phyloP scores from a whole-genome alignment of 345 rosid species.

The Populus simonii region DNA sequence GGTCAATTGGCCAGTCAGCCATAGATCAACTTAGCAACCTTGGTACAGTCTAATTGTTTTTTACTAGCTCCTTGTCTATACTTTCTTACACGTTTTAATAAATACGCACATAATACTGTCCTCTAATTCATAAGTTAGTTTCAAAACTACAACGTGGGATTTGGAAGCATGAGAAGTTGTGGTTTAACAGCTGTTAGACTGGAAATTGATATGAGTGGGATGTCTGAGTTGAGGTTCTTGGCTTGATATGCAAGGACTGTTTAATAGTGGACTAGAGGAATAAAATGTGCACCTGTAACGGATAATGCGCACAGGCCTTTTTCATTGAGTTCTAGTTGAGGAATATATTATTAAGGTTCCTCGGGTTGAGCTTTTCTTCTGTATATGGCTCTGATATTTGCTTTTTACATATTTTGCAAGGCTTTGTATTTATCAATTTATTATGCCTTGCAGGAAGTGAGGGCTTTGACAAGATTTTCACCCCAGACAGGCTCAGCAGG shows the following conservation, averaged over 20 bases:
- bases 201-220: neutral
- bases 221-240: neutral
- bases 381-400: neutral
- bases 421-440: neutral
- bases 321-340: neutral
- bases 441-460: constrained; percentile 61
- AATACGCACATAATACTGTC: no score
- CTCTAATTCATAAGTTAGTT: no score
- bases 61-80: neutral
- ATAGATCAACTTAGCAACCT: constrained; percentile 88
- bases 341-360: no score
- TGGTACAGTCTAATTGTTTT: constrained; percentile 42
- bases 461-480: constrained; percentile 73
- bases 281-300: no score
- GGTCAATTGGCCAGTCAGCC: constrained; percentile 70
- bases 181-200: neutral
- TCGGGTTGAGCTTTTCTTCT: neutral
- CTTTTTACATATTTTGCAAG: neutral
- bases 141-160: no score
- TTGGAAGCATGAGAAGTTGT: neutral
- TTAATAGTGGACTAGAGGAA: no score
- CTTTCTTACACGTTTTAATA: neutral
- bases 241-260: neutral
- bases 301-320: no score
- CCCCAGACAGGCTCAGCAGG: constrained; percentile 47